Evolutionary conservation across 441 rosid genomes (phyloP).

Genomic region (Biscutella laevigata): DNA sequence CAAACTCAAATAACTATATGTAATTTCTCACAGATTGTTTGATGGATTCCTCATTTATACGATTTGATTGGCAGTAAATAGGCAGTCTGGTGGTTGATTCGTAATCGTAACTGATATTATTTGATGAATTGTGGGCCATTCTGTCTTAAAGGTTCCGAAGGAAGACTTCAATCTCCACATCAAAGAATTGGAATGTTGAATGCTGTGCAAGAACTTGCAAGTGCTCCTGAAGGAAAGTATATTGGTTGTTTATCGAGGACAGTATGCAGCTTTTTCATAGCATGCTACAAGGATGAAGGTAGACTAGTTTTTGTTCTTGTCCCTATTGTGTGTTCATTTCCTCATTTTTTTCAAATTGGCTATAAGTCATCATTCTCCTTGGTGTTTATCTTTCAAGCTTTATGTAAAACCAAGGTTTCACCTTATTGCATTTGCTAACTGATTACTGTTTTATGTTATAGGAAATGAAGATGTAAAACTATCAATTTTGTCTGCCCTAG

Average conservation of each 20-base stretch:
- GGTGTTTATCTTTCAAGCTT: slow-evolving; percentile 3
- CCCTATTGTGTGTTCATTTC: neutral
- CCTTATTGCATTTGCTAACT: slow-evolving; percentile 13
- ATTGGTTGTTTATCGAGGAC: slow-evolving; percentile 45
- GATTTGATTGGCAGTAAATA: neutral
- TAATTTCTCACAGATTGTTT: neutral
- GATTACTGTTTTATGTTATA: slow-evolving; percentile 26
- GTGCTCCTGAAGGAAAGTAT: slow-evolving; percentile 85
- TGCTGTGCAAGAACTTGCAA: slow-evolving; percentile 73
- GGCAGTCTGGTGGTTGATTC: neutral
- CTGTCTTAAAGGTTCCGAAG: slow-evolving; percentile 76
- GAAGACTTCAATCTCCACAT: slow-evolving; percentile 84
- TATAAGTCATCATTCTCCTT: neutral
- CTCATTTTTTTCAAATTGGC: neutral
- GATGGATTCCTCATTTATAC: neutral
- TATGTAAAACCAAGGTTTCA: too few relatives aligned
- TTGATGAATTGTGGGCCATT: neutral
- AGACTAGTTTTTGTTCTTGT: slow-evolving; percentile 14
- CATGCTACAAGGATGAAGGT: slow-evolving; percentile 89
- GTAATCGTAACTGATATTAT: neutral
- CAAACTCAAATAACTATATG: too few relatives aligned
- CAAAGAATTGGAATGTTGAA: slow-evolving; percentile 90
- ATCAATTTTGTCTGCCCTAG: slow-evolving; percentile 62
- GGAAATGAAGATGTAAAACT: slow-evolving; percentile 96
- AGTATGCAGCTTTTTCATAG: slow-evolving; percentile 58